Base-by-base conservation (phyloP, 805 yeast genomes). In the Wickerhamomyces hampshirensis region DNA sequence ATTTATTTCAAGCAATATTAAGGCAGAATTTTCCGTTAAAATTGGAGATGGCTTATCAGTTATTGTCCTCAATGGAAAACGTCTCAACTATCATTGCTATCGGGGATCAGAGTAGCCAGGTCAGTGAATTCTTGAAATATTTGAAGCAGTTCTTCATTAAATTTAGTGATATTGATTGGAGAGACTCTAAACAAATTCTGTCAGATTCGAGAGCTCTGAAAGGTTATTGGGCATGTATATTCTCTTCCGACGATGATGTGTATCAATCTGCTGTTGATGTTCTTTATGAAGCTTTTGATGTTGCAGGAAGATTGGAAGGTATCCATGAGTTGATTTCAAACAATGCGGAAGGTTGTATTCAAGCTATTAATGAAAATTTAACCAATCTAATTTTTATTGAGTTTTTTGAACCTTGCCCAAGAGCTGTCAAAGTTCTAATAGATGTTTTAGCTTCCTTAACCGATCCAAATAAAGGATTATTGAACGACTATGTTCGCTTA, bases 291-390 rank as follows among this genome's bases (percentile, higher is more conserved):
- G 75, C 84, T 0, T 83, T 75, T 56, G 94, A 87, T 55, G 84
- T 80, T 11, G 79, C 76, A 37, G 96, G 89, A 13, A 71, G 96
- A 50, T 60, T 75, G 24, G 95, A 84, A 56, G 86, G 88, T 24
- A 66, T 85, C n/a, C 73, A 68, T 31, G 70, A 68, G 4, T 53
- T 80, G 26, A 59, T 88, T 18, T 56, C 58, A 8, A 51, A 60
- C 7, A 66, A 73, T 37, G 53, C 80, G 11, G 50, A 59, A 3
- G 53, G 61, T 6, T 69, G 79, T 7, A 47, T 87, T 5, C 47
- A 46, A 4, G 75, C 87, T 0, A 62, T 76, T 18, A 70, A 64
- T 37, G 49, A 51, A 4, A 73, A 73, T 26, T 47, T 84, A 32
- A 48, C 62, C 4, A 63, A 60, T 31, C 62, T 79, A 36, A 69